Percentiles rank a stretch among this genome's conserved stretches.
Conservation (phyloP, 306 rosid genomes). For the Lupinus albus region DNA sequence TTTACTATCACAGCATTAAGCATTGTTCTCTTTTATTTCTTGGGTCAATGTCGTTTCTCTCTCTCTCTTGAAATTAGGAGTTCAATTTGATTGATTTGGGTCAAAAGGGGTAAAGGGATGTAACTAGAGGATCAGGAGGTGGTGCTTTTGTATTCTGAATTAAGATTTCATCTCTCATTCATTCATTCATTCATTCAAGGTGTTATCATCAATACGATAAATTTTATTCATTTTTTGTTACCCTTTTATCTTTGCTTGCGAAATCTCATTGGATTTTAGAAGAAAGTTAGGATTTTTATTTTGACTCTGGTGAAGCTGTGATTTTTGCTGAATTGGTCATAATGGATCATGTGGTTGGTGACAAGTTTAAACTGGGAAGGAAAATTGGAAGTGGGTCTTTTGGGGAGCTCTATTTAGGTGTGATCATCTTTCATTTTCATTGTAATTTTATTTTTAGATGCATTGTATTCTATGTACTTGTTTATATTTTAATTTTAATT, state of each 20-base stretch:
- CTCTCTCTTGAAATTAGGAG: slow-evolving; percentile 33
- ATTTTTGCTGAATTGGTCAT: slow-evolving; percentile 50
- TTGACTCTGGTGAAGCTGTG: slow-evolving; percentile 45
- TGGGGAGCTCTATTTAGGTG: slow-evolving; percentile 96
- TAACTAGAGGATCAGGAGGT: slow-evolving; percentile 41
- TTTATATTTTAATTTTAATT: not conserved
- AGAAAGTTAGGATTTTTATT: slow-evolving; percentile 38
- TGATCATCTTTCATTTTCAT: slow-evolving; percentile 10
- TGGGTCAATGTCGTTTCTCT: slow-evolving; percentile 43
- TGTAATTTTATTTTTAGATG: not conserved
- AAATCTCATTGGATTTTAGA: slow-evolving; percentile 43
- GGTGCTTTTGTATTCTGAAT: slow-evolving; percentile 29
- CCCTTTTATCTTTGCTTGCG: slow-evolving; percentile 16
- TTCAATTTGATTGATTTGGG: slow-evolving; percentile 41
- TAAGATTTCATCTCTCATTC: slow-evolving; percentile 47
- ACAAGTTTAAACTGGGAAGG: slow-evolving; percentile 92
- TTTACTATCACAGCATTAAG: not conserved
- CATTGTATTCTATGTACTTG: not conserved
- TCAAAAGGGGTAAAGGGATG: slow-evolving; percentile 39
- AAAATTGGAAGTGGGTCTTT: slow-evolving; percentile 99
- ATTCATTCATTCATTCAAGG: slow-evolving; percentile 29
- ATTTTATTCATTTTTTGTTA: slow-evolving; percentile 33
- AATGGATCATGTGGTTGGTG: slow-evolving; percentile 95
- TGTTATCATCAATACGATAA: slow-evolving; percentile 31
- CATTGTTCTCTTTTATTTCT: slow-evolving; percentile 14